These are phyloP conservation scores for Reticulomyxa filosa DNA, from an alignment of 78 protist species.

Conservation along the genomic window DNA sequence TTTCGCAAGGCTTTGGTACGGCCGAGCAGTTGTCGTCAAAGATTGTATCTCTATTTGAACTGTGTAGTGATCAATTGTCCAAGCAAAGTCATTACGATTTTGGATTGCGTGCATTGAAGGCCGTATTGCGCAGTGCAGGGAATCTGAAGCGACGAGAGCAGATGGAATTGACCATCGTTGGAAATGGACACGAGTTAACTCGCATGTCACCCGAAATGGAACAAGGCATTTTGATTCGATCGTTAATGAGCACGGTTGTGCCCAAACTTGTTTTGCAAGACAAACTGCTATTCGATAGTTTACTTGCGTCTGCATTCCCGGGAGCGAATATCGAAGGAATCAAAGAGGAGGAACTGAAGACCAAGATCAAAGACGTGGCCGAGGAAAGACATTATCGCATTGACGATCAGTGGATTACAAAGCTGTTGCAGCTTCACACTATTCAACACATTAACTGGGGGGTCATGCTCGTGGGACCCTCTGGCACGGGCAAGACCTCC, in stretches of 20 bases:
- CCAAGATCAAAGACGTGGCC: conserved; percentile 10
- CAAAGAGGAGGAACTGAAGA: conserved; percentile 1
- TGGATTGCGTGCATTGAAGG: conserved; percentile 92
- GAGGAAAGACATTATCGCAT: conserved; percentile 15
- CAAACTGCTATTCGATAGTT: conserved; percentile 35
- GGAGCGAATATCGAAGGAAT: conserved; percentile 18
- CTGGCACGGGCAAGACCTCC: conserved; percentile 62
- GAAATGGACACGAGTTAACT: not conserved
- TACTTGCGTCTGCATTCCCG: conserved; percentile 46
- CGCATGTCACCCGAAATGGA: conserved; percentile 7
- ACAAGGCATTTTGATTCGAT: conserved; percentile 20
- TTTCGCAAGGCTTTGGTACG: conserved; percentile 75
- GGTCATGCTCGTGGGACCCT: conserved; percentile 69
- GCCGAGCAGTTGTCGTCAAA: conserved; percentile 69
- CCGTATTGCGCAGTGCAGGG: conserved; percentile 79
- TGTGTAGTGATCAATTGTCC: conserved; percentile 73
- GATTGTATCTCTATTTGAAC: conserved; percentile 77
- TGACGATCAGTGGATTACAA: conserved; percentile 21
- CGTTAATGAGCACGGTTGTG: conserved; percentile 12
- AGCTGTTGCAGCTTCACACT: conserved; percentile 50
- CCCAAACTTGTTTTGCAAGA: conserved; percentile 3
- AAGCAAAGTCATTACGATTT: conserved; percentile 92
- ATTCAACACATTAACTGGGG: conserved; percentile 57
- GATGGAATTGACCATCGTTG: not conserved
- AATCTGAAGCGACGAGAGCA: conserved; percentile 40